Evolutionary conservation across 2,329 filamentous ascomycete species (phyloP).

Genomic region (Botrytis paeoniae): DNA sequence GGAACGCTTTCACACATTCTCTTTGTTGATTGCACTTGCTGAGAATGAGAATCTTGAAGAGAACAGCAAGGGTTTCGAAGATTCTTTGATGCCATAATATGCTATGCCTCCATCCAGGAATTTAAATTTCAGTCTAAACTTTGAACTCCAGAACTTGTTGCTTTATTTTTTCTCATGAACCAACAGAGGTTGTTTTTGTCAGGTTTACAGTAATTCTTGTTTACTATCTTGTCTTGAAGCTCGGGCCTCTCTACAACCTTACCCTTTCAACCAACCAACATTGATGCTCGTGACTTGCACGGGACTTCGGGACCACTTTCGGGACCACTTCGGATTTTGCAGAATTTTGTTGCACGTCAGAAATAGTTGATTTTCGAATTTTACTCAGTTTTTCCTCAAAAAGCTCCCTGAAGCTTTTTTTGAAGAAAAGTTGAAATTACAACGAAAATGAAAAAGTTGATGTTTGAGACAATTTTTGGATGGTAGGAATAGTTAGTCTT

Average conservation of each 20-base stretch:
- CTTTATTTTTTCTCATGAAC: background rate
- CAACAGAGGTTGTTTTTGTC: background rate
- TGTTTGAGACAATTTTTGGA: no score
- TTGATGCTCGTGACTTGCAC: background rate
- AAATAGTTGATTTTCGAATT: background rate
- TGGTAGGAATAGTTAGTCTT: background rate
- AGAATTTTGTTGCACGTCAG: background rate
- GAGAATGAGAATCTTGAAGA: background rate
- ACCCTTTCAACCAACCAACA: background rate
- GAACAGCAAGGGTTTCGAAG: no score
- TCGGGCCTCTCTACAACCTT: background rate
- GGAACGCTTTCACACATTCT: background rate
- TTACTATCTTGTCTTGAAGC: no score
- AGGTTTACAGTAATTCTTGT: background rate
- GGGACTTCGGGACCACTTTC: background rate
- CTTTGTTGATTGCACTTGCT: background rate
- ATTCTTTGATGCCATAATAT: background rate
- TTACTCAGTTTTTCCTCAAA: background rate
- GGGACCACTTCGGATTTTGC: background rate
- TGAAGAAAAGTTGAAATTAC: background rate
- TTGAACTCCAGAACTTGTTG: background rate
- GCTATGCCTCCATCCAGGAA: background rate
- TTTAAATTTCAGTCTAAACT: no score
- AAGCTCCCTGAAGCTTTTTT: background rate
- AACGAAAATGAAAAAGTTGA: background rate